phyloP scores from a whole-genome alignment of 805 yeast species.

The Danielia reshetovae region DNA sequence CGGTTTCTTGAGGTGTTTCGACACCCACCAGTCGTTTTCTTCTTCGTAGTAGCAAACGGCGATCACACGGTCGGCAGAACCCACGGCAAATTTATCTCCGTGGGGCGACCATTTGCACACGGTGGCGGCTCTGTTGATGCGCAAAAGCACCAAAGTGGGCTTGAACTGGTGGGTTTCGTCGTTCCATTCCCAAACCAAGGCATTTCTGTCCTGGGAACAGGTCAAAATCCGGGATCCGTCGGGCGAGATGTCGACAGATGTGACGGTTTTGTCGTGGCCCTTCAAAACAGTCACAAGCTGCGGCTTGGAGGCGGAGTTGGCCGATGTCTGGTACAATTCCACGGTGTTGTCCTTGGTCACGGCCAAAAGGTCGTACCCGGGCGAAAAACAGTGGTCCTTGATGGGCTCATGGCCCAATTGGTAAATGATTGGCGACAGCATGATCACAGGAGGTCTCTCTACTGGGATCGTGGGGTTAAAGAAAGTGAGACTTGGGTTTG shows the following conservation, averaged over 20 bases:
- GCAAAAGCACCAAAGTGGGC: conserved; percentile 86
- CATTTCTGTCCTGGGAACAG: conserved; percentile 96
- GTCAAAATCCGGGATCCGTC: conserved; percentile 86
- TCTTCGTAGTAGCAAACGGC: conserved; percentile 95
- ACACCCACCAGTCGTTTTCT: conserved; percentile 99
- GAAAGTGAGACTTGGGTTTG: not conserved
- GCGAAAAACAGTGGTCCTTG: conserved; percentile 85
- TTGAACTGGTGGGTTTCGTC: conserved; percentile 55
- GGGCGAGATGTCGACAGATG: conserved; percentile 86
- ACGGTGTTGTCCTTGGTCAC: conserved; percentile 76
- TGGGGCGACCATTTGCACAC: conserved; percentile 91
- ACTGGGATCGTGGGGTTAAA: conserved; percentile 8
- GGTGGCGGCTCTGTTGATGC: conserved; percentile 95
- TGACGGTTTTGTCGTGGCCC: conserved; percentile 91
- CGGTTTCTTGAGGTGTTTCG: conserved; percentile 96
- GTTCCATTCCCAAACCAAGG: conserved; percentile 86
- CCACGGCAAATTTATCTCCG: conserved; percentile 96
- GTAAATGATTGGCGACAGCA: conserved; percentile 37
- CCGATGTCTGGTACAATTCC: conserved; percentile 60
- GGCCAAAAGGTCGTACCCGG: conserved; percentile 63
- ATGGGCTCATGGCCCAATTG: conserved; percentile 81
- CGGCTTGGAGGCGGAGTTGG: conserved; percentile 45
- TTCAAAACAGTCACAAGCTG: conserved; percentile 59
- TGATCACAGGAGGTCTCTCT: conserved; percentile 19
- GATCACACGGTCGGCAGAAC: conserved; percentile 89